These are phyloP conservation scores for Mycena venus DNA, from an alignment of 768 basidiomycete species.

Conservation along the genomic window DNA sequence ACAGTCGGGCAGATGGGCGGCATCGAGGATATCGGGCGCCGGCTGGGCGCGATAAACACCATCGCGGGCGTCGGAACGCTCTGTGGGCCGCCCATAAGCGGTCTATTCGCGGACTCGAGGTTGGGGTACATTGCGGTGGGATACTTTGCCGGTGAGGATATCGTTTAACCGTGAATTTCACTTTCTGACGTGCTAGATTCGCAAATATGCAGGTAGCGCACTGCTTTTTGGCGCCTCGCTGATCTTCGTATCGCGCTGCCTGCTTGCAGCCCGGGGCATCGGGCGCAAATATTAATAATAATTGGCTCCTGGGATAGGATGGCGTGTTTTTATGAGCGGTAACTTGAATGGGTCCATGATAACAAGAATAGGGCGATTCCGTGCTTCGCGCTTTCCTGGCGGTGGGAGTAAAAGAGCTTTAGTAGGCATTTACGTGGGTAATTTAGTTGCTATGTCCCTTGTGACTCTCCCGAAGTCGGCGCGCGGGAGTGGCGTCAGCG, in stretches of 20 bases:
- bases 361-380: neutral
- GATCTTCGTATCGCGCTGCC: neutral
- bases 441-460: neutral
- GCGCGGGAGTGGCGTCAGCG: neutral
- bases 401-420: too few relatives aligned
- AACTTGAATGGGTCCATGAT: neutral
- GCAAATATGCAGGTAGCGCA: constrained; percentile 11
- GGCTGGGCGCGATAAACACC: constrained; percentile 57
- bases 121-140: too few relatives aligned
- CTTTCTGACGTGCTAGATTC: neutral
- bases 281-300: constrained; percentile 6
- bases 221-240: neutral
- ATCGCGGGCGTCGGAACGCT: constrained; percentile 55
- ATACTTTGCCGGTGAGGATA: constrained; percentile 50
- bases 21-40: constrained; percentile 54
- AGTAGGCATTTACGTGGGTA: neutral
- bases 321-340: too few relatives aligned
- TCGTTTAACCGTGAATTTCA: neutral
- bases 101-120: constrained; percentile 53
- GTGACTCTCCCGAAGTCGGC: neutral
- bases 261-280: neutral
- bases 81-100: constrained; percentile 64
- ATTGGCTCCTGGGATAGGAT: too few relatives aligned
- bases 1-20: constrained; percentile 58
- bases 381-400: neutral